Evolutionary conservation across 192 early-diverging fungal genomes (phyloP), one percentile per base, ranked within the genome.

Genomic region (Mortierella antarctica): DNA sequence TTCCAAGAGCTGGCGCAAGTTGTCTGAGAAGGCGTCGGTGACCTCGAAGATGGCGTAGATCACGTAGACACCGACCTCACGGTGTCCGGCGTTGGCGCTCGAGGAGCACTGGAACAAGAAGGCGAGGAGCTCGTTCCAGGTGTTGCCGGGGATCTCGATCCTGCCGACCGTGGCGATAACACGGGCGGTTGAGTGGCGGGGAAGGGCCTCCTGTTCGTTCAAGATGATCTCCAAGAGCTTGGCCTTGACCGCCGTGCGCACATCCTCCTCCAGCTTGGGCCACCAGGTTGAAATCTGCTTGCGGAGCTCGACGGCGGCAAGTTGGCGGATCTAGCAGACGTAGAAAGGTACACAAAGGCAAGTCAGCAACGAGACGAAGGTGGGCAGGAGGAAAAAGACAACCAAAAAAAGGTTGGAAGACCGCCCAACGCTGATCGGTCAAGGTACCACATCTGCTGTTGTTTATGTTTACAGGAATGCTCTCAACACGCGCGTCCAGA

Each of bases 141-240:
- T 87, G 64, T 91, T 87, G 56, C 88, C 87, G 11, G 91, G 91
- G 53, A 97, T 85, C 71, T 96, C 96, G 40, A 92, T 84, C 74
- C 92, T 88, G 51, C 95, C 96, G 57, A 95, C 89, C 39, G 93
- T 89, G n/a, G 96, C 92, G 63, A 97, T 95, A n/a, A 94, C 95
- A 57, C 94, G 94, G 14, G 95, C 92, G 73, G 93, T 85, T 14
- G 92, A 86, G 77, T 96, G 94, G 53, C 94, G 90, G 7, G 92
- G 90, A 45, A 91, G 85, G 21, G 89, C 78, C 90, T 89, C 82
- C 54, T 88, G 88, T 74, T 98, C 96, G 42, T 85, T 85, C 12
- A 96, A 67, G 46, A 93, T 90, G 42, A 91, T 88, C 56, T 92
- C 85, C n/a, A 96, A 78, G 31, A 97, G 82, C 20, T 87, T 82